Conservation (phyloP, 164 flowering plant genomes). For the Macadamia integrifolia region DNA sequence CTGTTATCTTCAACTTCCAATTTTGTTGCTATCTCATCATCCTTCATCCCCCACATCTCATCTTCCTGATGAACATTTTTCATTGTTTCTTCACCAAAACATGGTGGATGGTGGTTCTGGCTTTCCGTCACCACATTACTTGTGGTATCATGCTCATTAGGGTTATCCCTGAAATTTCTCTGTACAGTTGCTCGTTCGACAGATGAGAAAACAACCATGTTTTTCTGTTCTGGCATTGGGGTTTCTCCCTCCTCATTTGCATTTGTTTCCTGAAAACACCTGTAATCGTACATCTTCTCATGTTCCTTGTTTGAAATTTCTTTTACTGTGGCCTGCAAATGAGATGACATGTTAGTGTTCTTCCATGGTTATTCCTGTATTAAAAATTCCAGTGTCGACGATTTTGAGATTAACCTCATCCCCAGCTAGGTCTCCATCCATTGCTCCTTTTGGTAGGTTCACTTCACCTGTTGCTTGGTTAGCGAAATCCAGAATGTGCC, state of each 20-base stretch:
- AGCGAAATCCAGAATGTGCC: neutral
- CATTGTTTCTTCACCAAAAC: constrained; percentile 12
- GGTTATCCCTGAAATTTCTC: constrained; percentile 10
- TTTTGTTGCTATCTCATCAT: neutral
- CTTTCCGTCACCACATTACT: too few relatives aligned
- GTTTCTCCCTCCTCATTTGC: constrained; percentile 7
- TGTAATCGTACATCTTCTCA: constrained; percentile 9
- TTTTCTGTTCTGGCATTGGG: constrained; percentile 10
- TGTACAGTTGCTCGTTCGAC: constrained; percentile 8
- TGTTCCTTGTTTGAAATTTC: constrained; percentile 12
- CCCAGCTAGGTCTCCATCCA: constrained; percentile 4
- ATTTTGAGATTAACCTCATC: constrained; percentile 11
- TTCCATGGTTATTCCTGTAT: neutral
- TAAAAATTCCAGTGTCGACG: constrained; percentile 1
- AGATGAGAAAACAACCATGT: neutral
- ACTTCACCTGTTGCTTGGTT: constrained; percentile 11
- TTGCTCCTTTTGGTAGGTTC: constrained; percentile 9
- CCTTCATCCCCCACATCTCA: neutral
- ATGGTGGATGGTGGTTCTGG: constrained; percentile 2
- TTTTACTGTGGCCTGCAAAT: constrained; percentile 17
- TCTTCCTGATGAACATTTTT: constrained; percentile 19
- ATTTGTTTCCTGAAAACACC: constrained; percentile 8
- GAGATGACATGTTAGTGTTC: constrained; percentile 7
- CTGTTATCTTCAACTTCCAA: constrained; percentile 2
- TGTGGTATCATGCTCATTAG: too few relatives aligned